Percentiles rank a stretch among this genome's conserved stretches.
Conservation (phyloP, 495 filamentous ascomycete genomes). For the Collariella sp. region DNA sequence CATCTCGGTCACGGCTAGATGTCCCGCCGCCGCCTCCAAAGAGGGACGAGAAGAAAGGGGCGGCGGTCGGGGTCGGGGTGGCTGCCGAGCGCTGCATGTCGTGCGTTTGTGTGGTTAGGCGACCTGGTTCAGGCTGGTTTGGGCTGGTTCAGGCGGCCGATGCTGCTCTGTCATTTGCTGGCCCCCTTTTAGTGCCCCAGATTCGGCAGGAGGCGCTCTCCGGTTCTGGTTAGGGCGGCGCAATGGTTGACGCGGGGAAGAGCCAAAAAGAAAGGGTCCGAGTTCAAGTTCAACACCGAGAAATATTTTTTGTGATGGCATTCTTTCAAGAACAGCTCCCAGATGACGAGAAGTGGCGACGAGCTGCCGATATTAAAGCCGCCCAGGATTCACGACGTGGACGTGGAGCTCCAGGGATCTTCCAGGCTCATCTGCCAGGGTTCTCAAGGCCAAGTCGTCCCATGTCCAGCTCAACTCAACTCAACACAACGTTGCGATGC, state of each 20-base stretch:
- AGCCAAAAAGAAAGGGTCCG: too few species aligned
- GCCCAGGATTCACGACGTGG: not conserved
- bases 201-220: slow-evolving; percentile 11
- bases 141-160: slow-evolving; percentile 3
- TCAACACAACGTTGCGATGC: too few species aligned
- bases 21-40: slow-evolving; percentile 25
- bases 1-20: not conserved
- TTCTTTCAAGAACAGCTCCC: too few species aligned
- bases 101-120: slow-evolving; percentile 1
- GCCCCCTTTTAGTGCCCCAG: slow-evolving; percentile 5
- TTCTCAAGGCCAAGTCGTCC: not conserved
- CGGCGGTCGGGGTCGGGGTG: slow-evolving; percentile 31
- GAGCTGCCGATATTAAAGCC: not conserved
- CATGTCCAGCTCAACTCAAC: not conserved
- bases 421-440: not conserved
- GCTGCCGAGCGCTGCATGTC: slow-evolving; percentile 37
- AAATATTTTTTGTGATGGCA: too few species aligned
- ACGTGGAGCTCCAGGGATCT: not conserved
- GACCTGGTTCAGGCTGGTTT: slow-evolving; percentile 5
- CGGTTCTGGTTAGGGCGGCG: not conserved
- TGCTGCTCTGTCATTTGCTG: slow-evolving; percentile 17
- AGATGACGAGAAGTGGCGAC: not conserved
- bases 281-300: too few species aligned
- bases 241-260: too few species aligned
- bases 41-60: slow-evolving; percentile 38